Conservation (phyloP, 169 alveolate species). For the Besnoitia besnoiti region DNA sequence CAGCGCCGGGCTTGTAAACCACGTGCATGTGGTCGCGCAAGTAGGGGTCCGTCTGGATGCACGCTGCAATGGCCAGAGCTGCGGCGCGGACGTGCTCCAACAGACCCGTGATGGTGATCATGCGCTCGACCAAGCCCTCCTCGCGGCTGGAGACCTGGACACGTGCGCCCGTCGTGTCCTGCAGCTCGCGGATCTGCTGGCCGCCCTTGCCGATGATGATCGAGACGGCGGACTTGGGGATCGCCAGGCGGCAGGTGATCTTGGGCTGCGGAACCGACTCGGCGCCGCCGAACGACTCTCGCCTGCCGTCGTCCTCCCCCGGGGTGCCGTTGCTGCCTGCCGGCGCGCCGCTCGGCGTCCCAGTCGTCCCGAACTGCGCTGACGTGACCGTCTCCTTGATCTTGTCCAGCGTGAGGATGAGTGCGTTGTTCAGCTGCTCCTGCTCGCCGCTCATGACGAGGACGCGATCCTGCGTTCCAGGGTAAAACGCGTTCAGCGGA, state of each 20-base stretch:
- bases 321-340: background rate
- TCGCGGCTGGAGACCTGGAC: conserved; percentile 59
- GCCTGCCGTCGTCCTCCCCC: background rate
- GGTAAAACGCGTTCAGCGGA: conserved; percentile 49
- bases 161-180: conserved; percentile 37
- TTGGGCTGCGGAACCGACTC: background rate
- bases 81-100: conserved; percentile 46
- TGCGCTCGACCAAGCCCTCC: conserved; percentile 57
- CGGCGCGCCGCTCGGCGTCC: background rate
- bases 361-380: background rate
- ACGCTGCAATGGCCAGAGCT: conserved; percentile 13
- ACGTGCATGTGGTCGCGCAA: conserved; percentile 48
- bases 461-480: conserved; percentile 63
- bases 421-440: conserved; percentile 60
- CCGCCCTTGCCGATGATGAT: conserved; percentile 69
- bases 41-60: conserved; percentile 52
- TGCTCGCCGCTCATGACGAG: conserved; percentile 54
- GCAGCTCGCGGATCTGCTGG: conserved; percentile 47
- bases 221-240: conserved; percentile 64
- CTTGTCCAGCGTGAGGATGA: conserved; percentile 35
- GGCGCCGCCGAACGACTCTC: background rate
- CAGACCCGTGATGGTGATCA: conserved; percentile 43
- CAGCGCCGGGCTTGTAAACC: conserved; percentile 24
- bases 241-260: conserved; percentile 43
- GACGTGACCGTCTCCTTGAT: conserved; percentile 30